Evolutionary conservation across 768 basidiomycete species (phyloP).

Genomic region (Russula foetens): DNA sequence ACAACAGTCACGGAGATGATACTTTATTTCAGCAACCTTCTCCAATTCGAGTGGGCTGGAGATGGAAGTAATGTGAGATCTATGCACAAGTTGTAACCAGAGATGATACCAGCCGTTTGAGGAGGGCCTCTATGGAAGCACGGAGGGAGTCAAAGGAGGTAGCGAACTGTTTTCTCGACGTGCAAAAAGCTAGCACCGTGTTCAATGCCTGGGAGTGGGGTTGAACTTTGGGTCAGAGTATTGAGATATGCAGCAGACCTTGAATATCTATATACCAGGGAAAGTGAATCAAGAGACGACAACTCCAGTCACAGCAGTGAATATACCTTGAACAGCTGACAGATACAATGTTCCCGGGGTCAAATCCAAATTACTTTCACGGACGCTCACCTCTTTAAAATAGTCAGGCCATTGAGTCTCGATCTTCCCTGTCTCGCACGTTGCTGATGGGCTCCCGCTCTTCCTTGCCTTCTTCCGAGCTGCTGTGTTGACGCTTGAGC

Average conservation of each 20-base stretch:
- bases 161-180: slow-evolving; percentile 71
- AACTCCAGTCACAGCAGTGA: not conserved
- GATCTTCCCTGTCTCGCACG: slow-evolving; percentile 2
- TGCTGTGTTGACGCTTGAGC: not conserved
- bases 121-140: slow-evolving; percentile 69
- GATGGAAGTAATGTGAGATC: not conserved
- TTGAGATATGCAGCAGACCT: not conserved
- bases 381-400: slow-evolving; percentile 40
- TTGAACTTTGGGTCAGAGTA: not conserved
- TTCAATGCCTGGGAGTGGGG: slow-evolving; percentile 58
- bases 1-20: not conserved
- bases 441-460: not conserved
- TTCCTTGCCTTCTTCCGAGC: not conserved
- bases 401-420: slow-evolving; percentile 49
- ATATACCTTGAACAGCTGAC: slow-evolving; percentile 14
- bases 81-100: not conserved
- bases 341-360: not conserved
- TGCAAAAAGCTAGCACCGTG: slow-evolving; percentile 82
- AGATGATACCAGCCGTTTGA: slow-evolving; percentile 52
- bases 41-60: slow-evolving; percentile 68
- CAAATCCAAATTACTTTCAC: slow-evolving; percentile 18
- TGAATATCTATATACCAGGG: slow-evolving; percentile 8
- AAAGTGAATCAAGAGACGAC: not conserved
- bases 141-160: slow-evolving; percentile 70
- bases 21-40: slow-evolving; percentile 83